Conservation (phyloP, 306 rosid species). For the Rosa rugosa region DNA sequence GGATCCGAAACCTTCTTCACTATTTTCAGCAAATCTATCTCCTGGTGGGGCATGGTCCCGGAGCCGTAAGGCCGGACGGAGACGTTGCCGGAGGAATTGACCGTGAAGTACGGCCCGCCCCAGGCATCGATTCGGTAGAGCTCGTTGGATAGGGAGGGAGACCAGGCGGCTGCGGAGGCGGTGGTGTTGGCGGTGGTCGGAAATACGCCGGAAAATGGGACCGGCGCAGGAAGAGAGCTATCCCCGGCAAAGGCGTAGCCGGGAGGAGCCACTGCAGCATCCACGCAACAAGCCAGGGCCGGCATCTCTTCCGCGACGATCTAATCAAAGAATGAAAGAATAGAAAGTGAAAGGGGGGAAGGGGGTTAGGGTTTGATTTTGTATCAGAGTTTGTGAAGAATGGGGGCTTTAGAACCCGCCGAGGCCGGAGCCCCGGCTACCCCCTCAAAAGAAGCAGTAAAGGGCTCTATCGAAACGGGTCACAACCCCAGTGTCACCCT, state of each 20-base stretch:
- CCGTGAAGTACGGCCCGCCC: conserved; percentile 76
- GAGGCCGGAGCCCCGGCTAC: conserved; percentile 99
- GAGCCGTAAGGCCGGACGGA: conserved; percentile 63
- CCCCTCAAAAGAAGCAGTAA: conserved; percentile 86
- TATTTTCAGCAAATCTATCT: conserved; percentile 73
- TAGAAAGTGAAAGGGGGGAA: conserved; percentile 11
- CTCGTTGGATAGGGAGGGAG: conserved; percentile 52
- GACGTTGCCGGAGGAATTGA: conserved; percentile 67
- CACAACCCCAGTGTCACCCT: conserved; percentile 37
- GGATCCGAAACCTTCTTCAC: conserved; percentile 78
- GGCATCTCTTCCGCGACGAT: conserved; percentile 74
- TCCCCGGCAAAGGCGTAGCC: conserved; percentile 63
- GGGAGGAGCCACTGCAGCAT: conserved; percentile 67
- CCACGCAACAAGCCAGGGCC: conserved; percentile 85
- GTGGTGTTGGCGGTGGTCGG: conserved; percentile 22
- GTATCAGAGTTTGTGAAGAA: conserved; percentile 37
- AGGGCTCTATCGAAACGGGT: conserved; percentile 42
- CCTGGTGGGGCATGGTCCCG: conserved; percentile 71
- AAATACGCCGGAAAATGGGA: conserved; percentile 45
- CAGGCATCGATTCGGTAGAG: conserved; percentile 73
- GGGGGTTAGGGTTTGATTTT: conserved; percentile 34
- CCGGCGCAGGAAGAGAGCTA: conserved; percentile 65
- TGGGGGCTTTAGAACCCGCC: conserved; percentile 99
- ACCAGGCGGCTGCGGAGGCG: conserved; percentile 48
- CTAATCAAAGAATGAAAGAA: conserved; percentile 26